A percentile compares a stretch with the other conserved stretches of the same genome.
phyloP scores from a whole-genome alignment of 257 asterid species.

The Solanum peruvianum region DNA sequence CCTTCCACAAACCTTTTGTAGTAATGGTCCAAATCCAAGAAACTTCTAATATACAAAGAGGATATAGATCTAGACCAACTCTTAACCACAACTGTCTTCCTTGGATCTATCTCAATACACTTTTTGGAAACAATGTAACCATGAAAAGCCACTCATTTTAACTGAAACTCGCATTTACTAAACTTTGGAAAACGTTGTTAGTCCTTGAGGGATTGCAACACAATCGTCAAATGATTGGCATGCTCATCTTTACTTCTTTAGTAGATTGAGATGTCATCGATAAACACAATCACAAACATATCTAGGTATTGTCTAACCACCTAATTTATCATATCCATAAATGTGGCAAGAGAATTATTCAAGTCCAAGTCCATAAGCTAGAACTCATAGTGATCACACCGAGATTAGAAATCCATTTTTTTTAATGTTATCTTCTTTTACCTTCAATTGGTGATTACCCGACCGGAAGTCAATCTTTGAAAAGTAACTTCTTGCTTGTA shows the following conservation, averaged over 20 bases:
- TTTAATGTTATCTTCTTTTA: neutral
- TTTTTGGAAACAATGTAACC: neutral
- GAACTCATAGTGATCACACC: neutral
- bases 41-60: neutral
- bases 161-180: neutral
- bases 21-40: neutral
- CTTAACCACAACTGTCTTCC: neutral
- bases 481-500: neutral
- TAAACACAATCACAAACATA: neutral
- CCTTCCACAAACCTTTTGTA: neutral
- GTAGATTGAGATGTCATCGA: neutral
- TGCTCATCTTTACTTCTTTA: neutral
- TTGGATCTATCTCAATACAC: neutral
- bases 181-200: neutral
- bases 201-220: neutral
- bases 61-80: neutral
- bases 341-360: neutral
- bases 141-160: neutral
- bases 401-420: neutral
- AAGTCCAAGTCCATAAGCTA: neutral
- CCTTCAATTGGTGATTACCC: neutral
- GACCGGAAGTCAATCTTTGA: neutral
- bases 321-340: neutral
- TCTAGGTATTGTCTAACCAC: neutral
- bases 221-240: neutral